Evolutionary conservation across 257 asterid species (phyloP), one percentile per base, ranked within the genome.

Genomic region (Penstemon barbatus): DNA sequence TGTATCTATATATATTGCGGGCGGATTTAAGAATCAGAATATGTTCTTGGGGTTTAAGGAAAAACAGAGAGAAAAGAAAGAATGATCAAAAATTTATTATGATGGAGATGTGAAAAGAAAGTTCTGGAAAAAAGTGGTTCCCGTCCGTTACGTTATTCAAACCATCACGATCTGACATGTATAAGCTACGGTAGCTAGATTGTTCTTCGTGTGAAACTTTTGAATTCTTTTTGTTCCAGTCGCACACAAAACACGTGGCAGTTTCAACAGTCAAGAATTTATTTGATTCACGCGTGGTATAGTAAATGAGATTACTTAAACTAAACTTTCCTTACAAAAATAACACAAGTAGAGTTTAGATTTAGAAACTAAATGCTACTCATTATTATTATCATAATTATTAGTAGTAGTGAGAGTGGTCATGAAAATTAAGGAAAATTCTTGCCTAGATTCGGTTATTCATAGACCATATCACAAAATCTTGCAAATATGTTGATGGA

Each of bases 41-140:
- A 76, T 63, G 68, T 69, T 13, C 70, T 78, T 73, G 63, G 4
- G 5, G 36, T 2, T 3, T 15, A 70, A 6, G 12, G 9, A 36
- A 40, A 37, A 48, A 19, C 18, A n/a, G n/a, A 63, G 69, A 56
- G 62, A 59, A 25, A 25, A 25, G 33, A 25, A 25, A 0, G 2
- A 25, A 25, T 25, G 0, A 0, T 25, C 33, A 25, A 25, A 2
- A 25, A 0, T 25, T 25, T 25, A 50, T 53, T 57, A 49, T 50
- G 25, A 41, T 71, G 61, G 25, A 12, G 5, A 61, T 19, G 49
- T 39, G 15, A 51, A 10, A 18, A 69, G 79, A 78, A 70, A 7
- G 43, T 39, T 78, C 79, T 52, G 12, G 76, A 69, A 69, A 66
- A 68, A 60, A 50, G 48, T 11, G 50, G 54, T 54, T 54, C 53